phyloP scores from a whole-genome alignment of 2,329 filamentous ascomycete species.

The Arthrobotrys sinensis region DNA sequence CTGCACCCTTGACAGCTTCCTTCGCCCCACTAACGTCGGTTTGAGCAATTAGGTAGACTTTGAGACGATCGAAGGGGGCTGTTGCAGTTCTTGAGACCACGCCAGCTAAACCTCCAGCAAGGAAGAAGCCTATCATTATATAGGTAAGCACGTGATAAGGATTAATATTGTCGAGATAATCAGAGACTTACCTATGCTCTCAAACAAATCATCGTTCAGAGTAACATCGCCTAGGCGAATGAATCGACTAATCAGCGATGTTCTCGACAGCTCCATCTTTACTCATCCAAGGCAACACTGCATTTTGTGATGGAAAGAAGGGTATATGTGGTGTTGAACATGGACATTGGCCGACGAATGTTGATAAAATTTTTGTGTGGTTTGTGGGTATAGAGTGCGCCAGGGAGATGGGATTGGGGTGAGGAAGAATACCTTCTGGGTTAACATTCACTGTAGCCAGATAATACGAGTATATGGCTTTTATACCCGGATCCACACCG shows the following conservation, averaged over 20 bases:
- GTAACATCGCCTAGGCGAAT: slow-evolving; percentile 50
- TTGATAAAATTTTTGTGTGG: slow-evolving; percentile 67
- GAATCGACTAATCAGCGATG: slow-evolving; percentile 33
- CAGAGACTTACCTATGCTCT: slow-evolving; percentile 48
- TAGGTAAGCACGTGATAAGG: slow-evolving; percentile 81
- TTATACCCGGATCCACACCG: slow-evolving; percentile 75
- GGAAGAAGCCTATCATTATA: slow-evolving; percentile 88
- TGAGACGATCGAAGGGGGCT: slow-evolving; percentile 94
- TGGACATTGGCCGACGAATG: slow-evolving; percentile 24
- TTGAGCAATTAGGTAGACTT: slow-evolving; percentile 97
- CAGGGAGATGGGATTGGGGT: slow-evolving; percentile 81
- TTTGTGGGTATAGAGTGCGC: slow-evolving; percentile 74
- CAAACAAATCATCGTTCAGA: slow-evolving; percentile 54
- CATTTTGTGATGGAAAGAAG: slow-evolving; percentile 37
- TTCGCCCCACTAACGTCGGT: slow-evolving; percentile 73
- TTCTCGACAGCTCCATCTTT: slow-evolving; percentile 20
- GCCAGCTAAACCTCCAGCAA: slow-evolving; percentile 94
- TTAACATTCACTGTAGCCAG: slow-evolving; percentile 89
- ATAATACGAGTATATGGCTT: slow-evolving; percentile 91
- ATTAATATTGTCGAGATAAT: slow-evolving; percentile 67
- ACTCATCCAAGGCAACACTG: slow-evolving; percentile 61
- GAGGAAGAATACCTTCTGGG: slow-evolving; percentile 83
- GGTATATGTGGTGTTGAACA: slow-evolving; percentile 48
- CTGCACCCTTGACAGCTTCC: slow-evolving; percentile 74
- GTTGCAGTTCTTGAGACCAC: slow-evolving; percentile 95